Evolutionary conservation across 2,329 filamentous ascomycete genomes (phyloP).

Genomic region (Exophiala mesophila): DNA sequence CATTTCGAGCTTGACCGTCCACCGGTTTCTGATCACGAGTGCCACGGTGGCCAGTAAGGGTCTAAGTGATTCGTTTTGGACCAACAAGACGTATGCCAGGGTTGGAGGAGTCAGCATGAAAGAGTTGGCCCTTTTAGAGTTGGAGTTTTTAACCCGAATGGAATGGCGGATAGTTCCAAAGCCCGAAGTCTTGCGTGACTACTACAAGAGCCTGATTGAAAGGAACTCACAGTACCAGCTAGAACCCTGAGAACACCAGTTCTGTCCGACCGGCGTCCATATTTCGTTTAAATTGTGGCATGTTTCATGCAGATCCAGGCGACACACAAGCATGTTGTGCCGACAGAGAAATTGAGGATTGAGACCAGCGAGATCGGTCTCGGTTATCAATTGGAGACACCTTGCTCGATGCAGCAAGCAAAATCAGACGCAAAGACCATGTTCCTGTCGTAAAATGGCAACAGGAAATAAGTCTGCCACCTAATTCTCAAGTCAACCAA

Average conservation of each 20-base stretch:
- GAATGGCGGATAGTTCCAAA: slow-evolving; percentile 97
- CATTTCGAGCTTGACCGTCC: slow-evolving; percentile 91
- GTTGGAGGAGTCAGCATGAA: slow-evolving; percentile 88
- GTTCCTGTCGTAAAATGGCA: too few relatives aligned
- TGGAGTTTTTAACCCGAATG: slow-evolving; percentile 87
- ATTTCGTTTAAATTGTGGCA: too few relatives aligned
- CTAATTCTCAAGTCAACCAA: too few relatives aligned
- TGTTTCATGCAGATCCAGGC: background rate
- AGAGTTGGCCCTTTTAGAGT: slow-evolving; percentile 83
- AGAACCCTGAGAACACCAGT: slow-evolving; percentile 28
- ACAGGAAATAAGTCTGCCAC: too few relatives aligned
- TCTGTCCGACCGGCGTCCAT: too few relatives aligned
- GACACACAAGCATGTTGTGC: background rate
- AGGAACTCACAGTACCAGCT: slow-evolving; percentile 57
- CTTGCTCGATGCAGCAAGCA: slow-evolving; percentile 1
- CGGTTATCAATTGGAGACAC: too few relatives aligned
- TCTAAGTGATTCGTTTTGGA: slow-evolving; percentile 95
- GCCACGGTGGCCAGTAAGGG: slow-evolving; percentile 95
- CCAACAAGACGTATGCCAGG: slow-evolving; percentile 90
- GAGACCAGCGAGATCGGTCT: too few relatives aligned
- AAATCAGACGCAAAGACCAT: too few relatives aligned
- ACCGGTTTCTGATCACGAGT: slow-evolving; percentile 93
- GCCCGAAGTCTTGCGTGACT: slow-evolving; percentile 86
- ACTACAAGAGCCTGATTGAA: slow-evolving; percentile 82
- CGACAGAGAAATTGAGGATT: too few relatives aligned